Base-by-base conservation (phyloP, 108 stramenopile genomes). In the Conticribra weissflogii region DNA sequence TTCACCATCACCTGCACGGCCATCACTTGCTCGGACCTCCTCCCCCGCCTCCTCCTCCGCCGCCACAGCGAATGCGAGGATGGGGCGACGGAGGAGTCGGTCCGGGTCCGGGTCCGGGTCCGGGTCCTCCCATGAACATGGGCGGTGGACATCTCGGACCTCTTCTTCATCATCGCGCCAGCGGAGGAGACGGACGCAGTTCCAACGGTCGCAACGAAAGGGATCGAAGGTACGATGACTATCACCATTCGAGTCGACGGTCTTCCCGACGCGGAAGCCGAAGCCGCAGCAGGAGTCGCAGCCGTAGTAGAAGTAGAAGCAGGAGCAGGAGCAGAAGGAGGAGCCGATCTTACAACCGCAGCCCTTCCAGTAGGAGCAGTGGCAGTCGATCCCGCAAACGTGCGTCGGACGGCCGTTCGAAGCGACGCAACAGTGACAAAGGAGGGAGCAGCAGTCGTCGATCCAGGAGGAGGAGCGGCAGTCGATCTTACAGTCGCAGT, bases 11-110 rank as follows among this genome's bases (percentile, higher is more conserved):
- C 0, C 17, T 18, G 19, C 14, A 41, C 12, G 36, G 36, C 12
- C 36, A 65, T 67, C 54, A 31, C 18, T 46, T 54, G 34, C n/a
- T 54, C 41, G 66, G 66, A 12, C 4, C 9, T 4, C 66, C 66
- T 14, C 66, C 66, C n/a, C 66, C 66, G 2, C 66, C 66, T 5
- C 66, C 65, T 46, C 65, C 66, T 12, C 66, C 66, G 46, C 66
- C 54, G 24, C 54, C 44, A 2, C 60, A 9, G n/a, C 30, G 53
- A 15, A 23, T 22, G 28, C 8, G 36, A 41, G 36, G 36, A 41
- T 41, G 36, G 36, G 36, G 36, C 12, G 36, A 41, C 12, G 36
- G 36, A 9, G 36, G 36, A 41, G 36, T 41, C 12, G 36, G 36
- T 41, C 8, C 12, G 8, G 36, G 36, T 12, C 8, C 12, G 5